Conservation (phyloP, 1,139 yeast genomes). For the Kluyveromyces sp. region DNA sequence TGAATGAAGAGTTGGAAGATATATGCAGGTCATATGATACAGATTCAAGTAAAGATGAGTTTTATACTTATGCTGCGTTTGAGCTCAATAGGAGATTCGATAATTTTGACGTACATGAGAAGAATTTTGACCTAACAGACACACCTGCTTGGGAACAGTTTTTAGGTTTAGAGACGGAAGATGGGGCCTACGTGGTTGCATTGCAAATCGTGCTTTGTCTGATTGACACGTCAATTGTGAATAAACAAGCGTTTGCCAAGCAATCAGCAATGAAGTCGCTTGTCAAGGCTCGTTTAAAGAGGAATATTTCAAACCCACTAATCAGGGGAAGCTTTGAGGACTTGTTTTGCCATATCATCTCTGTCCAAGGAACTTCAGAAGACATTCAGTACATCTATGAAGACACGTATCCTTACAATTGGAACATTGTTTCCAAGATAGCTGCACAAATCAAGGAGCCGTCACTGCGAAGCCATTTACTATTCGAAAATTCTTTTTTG, state of each 20-base stretch:
- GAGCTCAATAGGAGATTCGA: conserved; percentile 13
- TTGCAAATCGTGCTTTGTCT: conserved; percentile 19
- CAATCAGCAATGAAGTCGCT: conserved; percentile 10
- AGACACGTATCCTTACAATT: conserved; percentile 9
- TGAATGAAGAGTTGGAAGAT: background rate
- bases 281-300: conserved; percentile 7
- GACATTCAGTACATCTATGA: conserved; percentile 17
- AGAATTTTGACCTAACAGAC: conserved; percentile 10
- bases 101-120: conserved; percentile 14
- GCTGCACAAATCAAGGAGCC: conserved; percentile 16
- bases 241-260: conserved; percentile 16
- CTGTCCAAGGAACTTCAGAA: conserved; percentile 14
- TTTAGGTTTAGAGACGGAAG: conserved; percentile 7
- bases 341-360: conserved; percentile 12
- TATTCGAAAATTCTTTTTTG: conserved; percentile 20
- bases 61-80: conserved; percentile 13
- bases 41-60: background rate
- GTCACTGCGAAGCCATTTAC: conserved; percentile 18
- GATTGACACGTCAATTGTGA: conserved; percentile 16
- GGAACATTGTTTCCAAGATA: conserved; percentile 15
- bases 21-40: conserved; percentile 3
- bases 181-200: conserved; percentile 11
- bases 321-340: conserved; percentile 10
- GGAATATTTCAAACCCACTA: conserved; percentile 1
- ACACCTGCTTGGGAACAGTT: conserved; percentile 11